Base-by-base conservation (phyloP, 768 basidiomycete species). In the Mycena floridula region DNA sequence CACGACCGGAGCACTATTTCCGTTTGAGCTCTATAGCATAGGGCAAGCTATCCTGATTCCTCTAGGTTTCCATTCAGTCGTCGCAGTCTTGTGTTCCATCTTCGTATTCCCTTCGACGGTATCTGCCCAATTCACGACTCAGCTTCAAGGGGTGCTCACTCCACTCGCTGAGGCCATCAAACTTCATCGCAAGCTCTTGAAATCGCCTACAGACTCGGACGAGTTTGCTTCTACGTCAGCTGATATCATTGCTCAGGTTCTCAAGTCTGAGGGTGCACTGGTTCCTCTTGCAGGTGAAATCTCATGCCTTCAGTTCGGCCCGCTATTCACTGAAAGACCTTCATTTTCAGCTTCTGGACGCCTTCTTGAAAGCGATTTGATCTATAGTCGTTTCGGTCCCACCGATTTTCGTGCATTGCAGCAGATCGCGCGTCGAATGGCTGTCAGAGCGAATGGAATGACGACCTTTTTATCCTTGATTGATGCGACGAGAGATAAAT, bases 31-130 rank as follows among this genome's bases (percentile, higher is more conserved):
- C 54, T 89, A 88, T 58, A 50, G 42, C 44, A 72, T 72, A 15
- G 84, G 84, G 26, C 51, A 63, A 56, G 32, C 57, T 1, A 70
- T 86, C 37, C 51, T 82, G 8, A 28, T 87, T 5, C 85, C 86
- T 0, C 50, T 88, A 5, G 56, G 65, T 0, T 67, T 85, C 42
- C 83, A 86, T 55, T 72, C 74, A 7, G 79, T 69, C 1, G 51
- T 88, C 18, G 59, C 79, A 7, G 62, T 89, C 46, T 38, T 73
- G 2, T 54, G 62, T 5, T 79, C 81, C 2, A 58, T 79, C 4
- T 9, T 74, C 25, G 60, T 88, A 36, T 86, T 87, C 59, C 85
- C 86, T 0, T 64, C 67, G 1, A 77, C 83, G 2, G 67, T 83
- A 32, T 81, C 85, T 1, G 63, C 79, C 0, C 63, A 72, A 38